These are phyloP conservation scores for Casuarina equisetifolia DNA, from an alignment of 306 rosid genomes.

Conservation along the genomic window DNA sequence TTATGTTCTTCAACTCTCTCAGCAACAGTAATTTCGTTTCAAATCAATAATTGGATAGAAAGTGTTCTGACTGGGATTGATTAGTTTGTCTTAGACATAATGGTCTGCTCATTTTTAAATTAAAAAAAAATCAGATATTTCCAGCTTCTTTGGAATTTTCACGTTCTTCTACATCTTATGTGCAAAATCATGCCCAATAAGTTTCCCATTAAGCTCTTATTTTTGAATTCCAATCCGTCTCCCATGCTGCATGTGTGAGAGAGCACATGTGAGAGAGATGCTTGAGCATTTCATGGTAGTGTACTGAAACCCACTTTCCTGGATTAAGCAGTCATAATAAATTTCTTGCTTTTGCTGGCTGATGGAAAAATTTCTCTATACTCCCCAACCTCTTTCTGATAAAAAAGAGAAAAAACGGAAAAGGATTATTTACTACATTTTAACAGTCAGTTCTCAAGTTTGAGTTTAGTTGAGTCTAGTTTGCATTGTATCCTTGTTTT, in stretches of 20 bases:
- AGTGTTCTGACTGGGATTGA: background rate
- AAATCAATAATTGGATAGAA: background rate
- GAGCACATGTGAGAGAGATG: background rate
- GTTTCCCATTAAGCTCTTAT: background rate
- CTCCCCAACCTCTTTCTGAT: no score
- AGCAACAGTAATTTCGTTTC: background rate
- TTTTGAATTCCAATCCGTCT: background rate
- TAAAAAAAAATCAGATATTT: background rate
- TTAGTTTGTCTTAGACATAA: background rate
- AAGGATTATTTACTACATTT: background rate
- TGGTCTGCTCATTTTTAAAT: background rate
- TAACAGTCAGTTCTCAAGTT: background rate
- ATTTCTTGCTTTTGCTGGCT: background rate
- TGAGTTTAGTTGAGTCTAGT: background rate
- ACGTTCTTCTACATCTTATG: no score
- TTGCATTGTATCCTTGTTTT: background rate
- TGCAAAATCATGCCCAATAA: background rate
- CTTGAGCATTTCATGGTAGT: background rate
- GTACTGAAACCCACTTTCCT: background rate
- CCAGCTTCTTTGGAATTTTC: background rate
- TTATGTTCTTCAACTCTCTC: background rate
- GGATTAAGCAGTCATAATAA: no score
- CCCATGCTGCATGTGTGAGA: background rate
- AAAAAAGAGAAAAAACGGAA: no score
- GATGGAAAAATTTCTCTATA: background rate